These are phyloP conservation scores for Tetracladium marchalianum DNA, from an alignment of 495 filamentous ascomycete genomes.

Conservation along the genomic window DNA sequence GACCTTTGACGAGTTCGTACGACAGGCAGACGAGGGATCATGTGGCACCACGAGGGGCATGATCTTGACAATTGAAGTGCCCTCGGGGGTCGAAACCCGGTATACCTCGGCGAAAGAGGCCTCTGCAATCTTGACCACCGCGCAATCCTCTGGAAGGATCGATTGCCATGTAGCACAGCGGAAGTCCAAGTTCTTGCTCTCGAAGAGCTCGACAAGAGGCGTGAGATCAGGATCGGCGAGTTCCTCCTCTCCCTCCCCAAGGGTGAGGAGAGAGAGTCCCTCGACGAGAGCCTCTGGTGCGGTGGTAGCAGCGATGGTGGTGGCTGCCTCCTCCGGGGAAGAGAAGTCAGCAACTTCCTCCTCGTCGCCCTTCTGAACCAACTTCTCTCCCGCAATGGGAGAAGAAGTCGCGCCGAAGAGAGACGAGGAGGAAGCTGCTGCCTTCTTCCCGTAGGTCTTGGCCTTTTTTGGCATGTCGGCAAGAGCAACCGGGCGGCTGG, in stretches of 20 bases:
- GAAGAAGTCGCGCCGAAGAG: not conserved
- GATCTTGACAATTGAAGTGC: conserved; percentile 42
- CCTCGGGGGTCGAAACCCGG: conserved; percentile 37
- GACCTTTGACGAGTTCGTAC: conserved; percentile 28
- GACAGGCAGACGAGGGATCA: conserved; percentile 15
- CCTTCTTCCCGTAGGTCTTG: not conserved
- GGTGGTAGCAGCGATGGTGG: too few species aligned
- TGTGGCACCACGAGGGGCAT: conserved; percentile 35
- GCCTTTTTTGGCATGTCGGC: not conserved
- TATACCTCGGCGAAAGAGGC: conserved; percentile 63
- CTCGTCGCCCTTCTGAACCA: too few species aligned
- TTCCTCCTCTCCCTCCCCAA: too few species aligned
- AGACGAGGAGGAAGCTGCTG: not conserved
- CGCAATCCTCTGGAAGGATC: conserved; percentile 35
- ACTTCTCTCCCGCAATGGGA: too few species aligned
- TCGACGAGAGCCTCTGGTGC: too few species aligned
- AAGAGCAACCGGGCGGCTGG: too few species aligned
- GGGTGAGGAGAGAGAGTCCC: too few species aligned
- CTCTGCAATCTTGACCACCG: conserved; percentile 56
- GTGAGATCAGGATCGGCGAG: not conserved
- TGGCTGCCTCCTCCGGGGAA: too few species aligned
- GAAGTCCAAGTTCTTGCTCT: not conserved
- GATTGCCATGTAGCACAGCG: conserved; percentile 31
- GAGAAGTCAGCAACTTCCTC: too few species aligned
- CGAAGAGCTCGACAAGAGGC: not conserved